A percentile compares a stretch with the other conserved stretches of the same genome.
These are phyloP conservation scores for Herpetomonas muscarum DNA, from an alignment of 208 protist species.

Conservation along the genomic window DNA sequence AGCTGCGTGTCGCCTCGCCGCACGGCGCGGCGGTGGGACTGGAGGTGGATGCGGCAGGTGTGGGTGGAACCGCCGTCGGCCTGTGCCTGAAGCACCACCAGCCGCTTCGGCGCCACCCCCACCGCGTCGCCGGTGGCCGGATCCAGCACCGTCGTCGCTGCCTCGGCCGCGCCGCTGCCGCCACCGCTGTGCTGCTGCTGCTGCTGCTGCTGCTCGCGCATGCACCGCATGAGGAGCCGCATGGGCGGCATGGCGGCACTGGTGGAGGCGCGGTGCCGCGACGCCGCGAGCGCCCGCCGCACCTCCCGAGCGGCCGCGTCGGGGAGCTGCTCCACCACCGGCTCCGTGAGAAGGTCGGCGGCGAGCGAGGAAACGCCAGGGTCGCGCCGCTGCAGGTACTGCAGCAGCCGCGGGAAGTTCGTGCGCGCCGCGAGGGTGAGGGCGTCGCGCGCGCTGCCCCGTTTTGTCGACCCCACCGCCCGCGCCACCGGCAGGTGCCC, in stretches of 20 bases:
- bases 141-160: neutral
- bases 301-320: slow-evolving; percentile 35
- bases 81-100: slow-evolving; percentile 52
- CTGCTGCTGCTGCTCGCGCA: slow-evolving; percentile 2
- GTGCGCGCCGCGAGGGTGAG: slow-evolving; percentile 64
- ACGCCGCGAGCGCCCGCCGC: slow-evolving; percentile 18
- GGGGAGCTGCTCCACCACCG: slow-evolving; percentile 64
- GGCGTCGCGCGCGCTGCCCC: slow-evolving; percentile 43
- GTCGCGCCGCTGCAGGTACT: slow-evolving; percentile 48
- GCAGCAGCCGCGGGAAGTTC: slow-evolving; percentile 62
- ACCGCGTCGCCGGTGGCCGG: neutral
- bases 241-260: slow-evolving; percentile 23
- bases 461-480: slow-evolving; percentile 58
- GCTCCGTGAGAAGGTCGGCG: slow-evolving; percentile 42
- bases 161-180: neutral
- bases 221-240: slow-evolving; percentile 25
- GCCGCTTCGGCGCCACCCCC: slow-evolving; percentile 12
- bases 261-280: neutral
- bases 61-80: slow-evolving; percentile 29
- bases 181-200: neutral
- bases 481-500: slow-evolving; percentile 58
- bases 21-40: slow-evolving; percentile 30
- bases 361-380: slow-evolving; percentile 38
- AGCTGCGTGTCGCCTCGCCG: slow-evolving; percentile 61
- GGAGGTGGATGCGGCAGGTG: slow-evolving; percentile 72